Evolutionary conservation across 1,284 basidiomycete species (phyloP).

Genomic region (Mycosarcoma mackinlayi): DNA sequence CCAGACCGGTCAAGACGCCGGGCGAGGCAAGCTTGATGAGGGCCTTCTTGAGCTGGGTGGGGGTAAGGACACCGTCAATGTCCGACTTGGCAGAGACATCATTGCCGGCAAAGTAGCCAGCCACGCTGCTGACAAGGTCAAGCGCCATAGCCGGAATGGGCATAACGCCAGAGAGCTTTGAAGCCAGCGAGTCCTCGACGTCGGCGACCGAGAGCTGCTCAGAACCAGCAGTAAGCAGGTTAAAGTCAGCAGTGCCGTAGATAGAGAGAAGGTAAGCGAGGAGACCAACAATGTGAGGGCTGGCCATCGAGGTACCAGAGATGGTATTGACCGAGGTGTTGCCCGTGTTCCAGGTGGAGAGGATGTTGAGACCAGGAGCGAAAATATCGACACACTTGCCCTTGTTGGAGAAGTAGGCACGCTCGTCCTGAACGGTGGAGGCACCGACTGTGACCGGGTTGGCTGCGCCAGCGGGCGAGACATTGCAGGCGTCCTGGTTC

Average conservation of each 20-base stretch:
- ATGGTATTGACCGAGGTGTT: conserved; percentile 76
- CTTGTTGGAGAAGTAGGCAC: conserved; percentile 80
- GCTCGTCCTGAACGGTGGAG: conserved; percentile 74
- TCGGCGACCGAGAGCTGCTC: conserved; percentile 38
- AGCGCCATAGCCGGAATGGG: conserved; percentile 55
- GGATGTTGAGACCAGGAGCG: conserved; percentile 82
- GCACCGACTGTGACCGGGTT: conserved; percentile 83
- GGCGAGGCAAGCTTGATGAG: conserved; percentile 75
- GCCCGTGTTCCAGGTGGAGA: conserved; percentile 69
- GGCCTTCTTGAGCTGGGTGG: conserved; percentile 80
- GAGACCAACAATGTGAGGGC: conserved; percentile 71
- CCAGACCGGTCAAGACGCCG: conserved; percentile 71
- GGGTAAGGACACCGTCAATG: conserved; percentile 71
- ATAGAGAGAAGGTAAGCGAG: conserved; percentile 75
- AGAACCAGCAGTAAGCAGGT: conserved; percentile 14
- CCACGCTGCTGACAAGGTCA: conserved; percentile 57
- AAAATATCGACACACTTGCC: conserved; percentile 82
- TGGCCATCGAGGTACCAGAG: conserved; percentile 75
- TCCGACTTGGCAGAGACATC: conserved; percentile 57
- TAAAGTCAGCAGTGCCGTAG: conserved; percentile 67
- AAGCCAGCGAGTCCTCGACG: conserved; percentile 55
- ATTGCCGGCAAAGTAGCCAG: conserved; percentile 48
- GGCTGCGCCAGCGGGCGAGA: conserved; percentile 77
- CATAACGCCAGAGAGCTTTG: conserved; percentile 59
- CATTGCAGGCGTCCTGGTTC: conserved; percentile 80